These are phyloP conservation scores for Xenoacremonium recifei DNA, from an alignment of 2,329 filamentous ascomycete species.

Conservation along the genomic window DNA sequence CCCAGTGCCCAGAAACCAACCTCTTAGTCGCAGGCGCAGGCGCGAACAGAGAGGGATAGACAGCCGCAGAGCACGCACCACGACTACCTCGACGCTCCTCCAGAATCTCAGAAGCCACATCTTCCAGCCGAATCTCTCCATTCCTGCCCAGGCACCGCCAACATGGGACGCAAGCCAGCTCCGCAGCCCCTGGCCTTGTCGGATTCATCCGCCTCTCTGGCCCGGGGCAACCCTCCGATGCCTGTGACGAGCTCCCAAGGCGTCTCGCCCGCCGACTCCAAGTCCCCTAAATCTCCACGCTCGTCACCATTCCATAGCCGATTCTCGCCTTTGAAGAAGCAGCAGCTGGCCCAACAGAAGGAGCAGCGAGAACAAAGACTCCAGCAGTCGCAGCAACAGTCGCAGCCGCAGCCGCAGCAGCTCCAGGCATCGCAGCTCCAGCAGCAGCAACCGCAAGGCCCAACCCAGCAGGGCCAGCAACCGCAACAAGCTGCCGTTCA, in stretches of 20 bases:
- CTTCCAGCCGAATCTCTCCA: too few species aligned
- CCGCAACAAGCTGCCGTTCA: slow-evolving; percentile 5
- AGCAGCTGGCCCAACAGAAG: slow-evolving; percentile 22
- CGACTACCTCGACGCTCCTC: too few species aligned
- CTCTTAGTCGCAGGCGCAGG: too few species aligned
- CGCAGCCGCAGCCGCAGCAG: slow-evolving; percentile 2
- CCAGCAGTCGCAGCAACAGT: slow-evolving; percentile 6
- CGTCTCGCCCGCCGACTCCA: slow-evolving; percentile 34
- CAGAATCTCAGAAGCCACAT: too few species aligned
- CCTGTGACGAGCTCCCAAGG: slow-evolving; percentile 28
- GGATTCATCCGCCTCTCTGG: slow-evolving; percentile 35
- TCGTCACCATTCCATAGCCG: slow-evolving; percentile 44
- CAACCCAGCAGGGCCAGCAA: slow-evolving; percentile 4
- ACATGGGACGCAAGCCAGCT: slow-evolving; percentile 58
- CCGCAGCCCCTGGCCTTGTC: slow-evolving; percentile 57
- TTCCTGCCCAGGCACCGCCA: too few species aligned
- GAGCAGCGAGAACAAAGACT: slow-evolving; percentile 10
- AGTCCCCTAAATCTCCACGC: slow-evolving; percentile 43
- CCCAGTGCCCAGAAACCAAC: too few species aligned
- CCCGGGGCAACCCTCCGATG: slow-evolving; percentile 26
- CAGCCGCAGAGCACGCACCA: too few species aligned
- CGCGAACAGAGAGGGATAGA: too few species aligned
- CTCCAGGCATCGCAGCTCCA: slow-evolving; percentile 5
- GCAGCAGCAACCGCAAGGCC: slow-evolving; percentile 16
- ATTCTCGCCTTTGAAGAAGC: slow-evolving; percentile 35